Evolutionary conservation across 2,329 filamentous ascomycete genomes (phyloP), one percentile per base, ranked within the genome.

Genomic region (Blastomyces emzantsi): DNA sequence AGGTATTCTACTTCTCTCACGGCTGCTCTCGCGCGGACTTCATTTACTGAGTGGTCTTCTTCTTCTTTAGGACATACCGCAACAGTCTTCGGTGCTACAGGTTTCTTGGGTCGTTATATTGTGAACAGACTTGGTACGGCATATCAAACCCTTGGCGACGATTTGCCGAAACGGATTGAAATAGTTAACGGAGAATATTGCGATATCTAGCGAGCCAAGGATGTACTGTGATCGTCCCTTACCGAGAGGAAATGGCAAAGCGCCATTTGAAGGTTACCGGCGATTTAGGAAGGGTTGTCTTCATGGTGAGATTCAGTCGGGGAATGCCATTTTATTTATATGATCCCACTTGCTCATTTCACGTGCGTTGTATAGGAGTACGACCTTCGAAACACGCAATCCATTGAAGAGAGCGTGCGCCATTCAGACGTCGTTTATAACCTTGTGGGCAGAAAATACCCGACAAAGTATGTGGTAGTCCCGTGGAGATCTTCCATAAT

Each of bases 391-490:
- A 99, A 99, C 79, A 97, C 92, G 52, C 83, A 89, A 70, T 97
- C 93, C 39, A 94, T 99, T 71, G 94, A 99, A 76, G 92, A 96
- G 78, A 94, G 90, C 72, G 92, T 99, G 62, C 86, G 94, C 72
- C 94, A 99, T 78, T 97, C 93, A 52, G 94, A 99, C 75, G 89
- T 97, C 67, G 94, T 99, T 68, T 96, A 96, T 83, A 99, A 99
- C 79, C 82, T 99, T 70, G 84, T 97, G 73, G 94, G 94, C 68
- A 89, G 93, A 67, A 89, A 93, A 77, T 97, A 97, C 76, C 90
- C 93, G 68, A 99, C 94, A 71, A 99, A 99, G 90, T 92, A 80
- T 71, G 83, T 75, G 41, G 60, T 47, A 4, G 15, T 7, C 19
- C 15, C 54, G n/a, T 11, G 17, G 15, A 33, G n/a, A n/a, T 30